phyloP scores from a whole-genome alignment of 1,284 basidiomycete species.

The Kwoniella shivajii region DNA sequence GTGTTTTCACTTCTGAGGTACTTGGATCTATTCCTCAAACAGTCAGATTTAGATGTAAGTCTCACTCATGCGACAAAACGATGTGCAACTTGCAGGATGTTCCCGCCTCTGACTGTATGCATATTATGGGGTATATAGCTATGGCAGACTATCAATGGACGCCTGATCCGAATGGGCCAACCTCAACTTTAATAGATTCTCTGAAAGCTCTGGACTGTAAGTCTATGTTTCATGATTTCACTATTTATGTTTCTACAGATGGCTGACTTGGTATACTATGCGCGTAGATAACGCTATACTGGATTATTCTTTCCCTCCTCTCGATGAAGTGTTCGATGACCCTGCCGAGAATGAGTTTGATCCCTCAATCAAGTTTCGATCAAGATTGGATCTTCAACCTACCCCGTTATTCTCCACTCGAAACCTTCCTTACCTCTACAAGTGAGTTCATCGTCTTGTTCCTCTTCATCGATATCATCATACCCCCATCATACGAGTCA shows the following conservation, averaged over 20 bases:
- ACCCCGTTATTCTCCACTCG: slow-evolving; percentile 39
- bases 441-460: slow-evolving; percentile 32
- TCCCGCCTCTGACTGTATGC: neutral
- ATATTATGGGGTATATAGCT: slow-evolving; percentile 57
- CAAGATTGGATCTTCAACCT: slow-evolving; percentile 44
- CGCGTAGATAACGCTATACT: slow-evolving; percentile 70
- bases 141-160: slow-evolving; percentile 91
- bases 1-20: slow-evolving; percentile 77
- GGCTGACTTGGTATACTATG: neutral
- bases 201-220: slow-evolving; percentile 80
- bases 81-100: neutral
- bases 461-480: neutral
- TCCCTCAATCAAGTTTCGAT: slow-evolving; percentile 26
- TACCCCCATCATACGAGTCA: too few species aligned
- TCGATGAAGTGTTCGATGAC: slow-evolving; percentile 20
- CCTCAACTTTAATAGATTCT: slow-evolving; percentile 67
- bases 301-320: slow-evolving; percentile 61
- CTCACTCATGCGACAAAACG: neutral
- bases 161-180: slow-evolving; percentile 69
- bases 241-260: neutral
- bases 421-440: slow-evolving; percentile 62
- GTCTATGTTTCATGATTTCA: slow-evolving; percentile 8
- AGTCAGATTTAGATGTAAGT: slow-evolving; percentile 83
- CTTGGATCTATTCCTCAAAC: slow-evolving; percentile 78
- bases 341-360: slow-evolving; percentile 22